Evolutionary conservation across 257 asterid species (phyloP), one percentile per base, ranked within the genome.

Genomic region (Prunella vulgaris): DNA sequence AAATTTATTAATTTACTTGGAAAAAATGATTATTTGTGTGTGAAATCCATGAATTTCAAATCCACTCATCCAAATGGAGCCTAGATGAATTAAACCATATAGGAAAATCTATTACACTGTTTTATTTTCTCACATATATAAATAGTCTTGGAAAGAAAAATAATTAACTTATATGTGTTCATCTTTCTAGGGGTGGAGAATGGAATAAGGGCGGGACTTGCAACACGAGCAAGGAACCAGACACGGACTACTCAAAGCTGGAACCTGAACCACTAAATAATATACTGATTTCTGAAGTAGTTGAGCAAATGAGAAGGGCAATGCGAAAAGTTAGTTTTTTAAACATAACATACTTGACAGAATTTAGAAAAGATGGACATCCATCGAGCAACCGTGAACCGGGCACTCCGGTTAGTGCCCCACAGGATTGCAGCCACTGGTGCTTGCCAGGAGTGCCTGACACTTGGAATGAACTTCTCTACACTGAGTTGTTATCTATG

Each of bases 351-450:
- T 84, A 86, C 69, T 57, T 86, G 76, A 84, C 92, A 3, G 87
- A 82, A 57, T 76, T 82, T 1, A 82, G 96, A 65, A 89, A 78
- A 74, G 96, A 92, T 38, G 94, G 96, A 3, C 95, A 86, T 76
- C 98, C 96, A 5, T 86, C 95, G 0, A 79, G 71, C 77, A 75
- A 89, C 63, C 88, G 98, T 1, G 95, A 92, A 68, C 84, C 82
- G 7, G 89, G 94, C 18, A 83, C 89, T 37, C 84, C 83, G n/a
- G 70, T 2, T 6, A 51, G 20, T 14, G 87, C 96, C 2, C 90
- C 96, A 22, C 89, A 92, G 81, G 94, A 87, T 61, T 92, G 96
- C 80, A 87, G 95, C 80, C 97, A 91, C 71, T 91, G 96, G 94
- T 92, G 98, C 86, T 76, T 89, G 66, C 98, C 96, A 4, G 96